Base-by-base conservation (phyloP, 2,329 filamentous ascomycete species). In the Nigrospora osmanthi region DNA sequence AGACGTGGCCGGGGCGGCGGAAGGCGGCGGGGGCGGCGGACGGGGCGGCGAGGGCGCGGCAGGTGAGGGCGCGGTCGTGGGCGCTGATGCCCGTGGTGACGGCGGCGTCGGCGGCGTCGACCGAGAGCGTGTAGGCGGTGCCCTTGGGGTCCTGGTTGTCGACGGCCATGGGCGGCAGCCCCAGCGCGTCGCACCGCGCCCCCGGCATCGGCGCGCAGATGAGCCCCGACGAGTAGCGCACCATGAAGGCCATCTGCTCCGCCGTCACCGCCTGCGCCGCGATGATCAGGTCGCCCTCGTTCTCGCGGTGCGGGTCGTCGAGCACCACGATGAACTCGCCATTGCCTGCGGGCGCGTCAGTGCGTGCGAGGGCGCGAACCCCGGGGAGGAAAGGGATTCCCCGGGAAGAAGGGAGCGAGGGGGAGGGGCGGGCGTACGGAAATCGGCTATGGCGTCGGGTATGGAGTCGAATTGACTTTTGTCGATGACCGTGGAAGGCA, bases 211-310 rank as follows among this genome's bases (percentile, higher is more conserved):
- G 91, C 0, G 86, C 87, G 80, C 93, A 97, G 70, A 98, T 84
- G 60, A 91, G 81, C 61, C 93, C 93, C 4, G 88, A 89, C 35
- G 87, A 86, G 73, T 95, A 81, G 58, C 89, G 88, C 65, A 98
- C 80, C 78, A 98, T 84, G 73, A 96, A 98, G 58, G 89, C 88
- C 83, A 95, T 94, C 69, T 97, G 91, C 53, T 87, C 78, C 19
- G 89, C 76, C 10, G 91, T 95, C 52, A 96, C 71, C 58, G 85
- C 78, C 54, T 89, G 73, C 50, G 89, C 91, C 54, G 93, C 88
- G 61, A 97, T 94, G 67, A 97, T 96, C 40, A 98, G 80, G 70
- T 98, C 93, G 66, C 90, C 93, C 76, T 98, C 93, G 66, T 98
- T 98, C 68, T 98, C 93, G 66, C 93, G 90, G 50, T 83, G 80